phyloP scores from a whole-genome alignment of 139 green algal species.

The Chlamydomonas urium region DNA sequence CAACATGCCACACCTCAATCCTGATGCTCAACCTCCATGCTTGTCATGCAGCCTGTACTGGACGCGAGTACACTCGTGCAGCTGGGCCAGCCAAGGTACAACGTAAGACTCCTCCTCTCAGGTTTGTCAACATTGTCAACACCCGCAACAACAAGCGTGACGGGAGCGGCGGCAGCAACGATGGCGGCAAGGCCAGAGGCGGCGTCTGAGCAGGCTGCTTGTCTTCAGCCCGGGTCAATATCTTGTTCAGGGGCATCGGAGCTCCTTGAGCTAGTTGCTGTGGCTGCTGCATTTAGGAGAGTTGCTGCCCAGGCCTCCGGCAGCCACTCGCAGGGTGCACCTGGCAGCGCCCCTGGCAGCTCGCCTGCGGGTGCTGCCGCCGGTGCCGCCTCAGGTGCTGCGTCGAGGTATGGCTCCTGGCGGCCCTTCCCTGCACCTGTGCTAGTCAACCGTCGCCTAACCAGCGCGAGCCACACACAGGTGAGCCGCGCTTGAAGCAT shows the following conservation, averaged over 20 bases:
- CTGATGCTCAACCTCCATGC: too few species aligned
- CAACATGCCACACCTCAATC: too few species aligned
- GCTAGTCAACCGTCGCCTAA: not conserved
- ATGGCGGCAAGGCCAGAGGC: too few species aligned
- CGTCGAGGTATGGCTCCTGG: not conserved
- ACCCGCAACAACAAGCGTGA: too few species aligned
- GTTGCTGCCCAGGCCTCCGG: slow-evolving; percentile 6
- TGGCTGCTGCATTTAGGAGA: slow-evolving; percentile 32
- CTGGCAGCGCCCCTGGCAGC: not conserved
- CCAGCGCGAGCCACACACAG: not conserved
- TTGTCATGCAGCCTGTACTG: slow-evolving; percentile 42
- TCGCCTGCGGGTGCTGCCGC: not conserved
- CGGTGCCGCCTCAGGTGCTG: not conserved
- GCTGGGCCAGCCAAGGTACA: slow-evolving; percentile 52
- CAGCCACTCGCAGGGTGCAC: not conserved
- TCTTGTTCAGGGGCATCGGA: too few species aligned
- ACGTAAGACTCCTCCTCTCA: slow-evolving; percentile 28
- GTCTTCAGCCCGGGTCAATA: too few species aligned
- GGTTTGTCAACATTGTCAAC: too few species aligned
- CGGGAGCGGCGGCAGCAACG: too few species aligned
- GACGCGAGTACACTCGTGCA: slow-evolving; percentile 27
- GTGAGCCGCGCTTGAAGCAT: too few species aligned
- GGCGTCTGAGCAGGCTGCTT: too few species aligned
- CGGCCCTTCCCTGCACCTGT: not conserved
- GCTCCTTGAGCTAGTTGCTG: too few species aligned